Conservation (phyloP, 768 basidiomycete genomes). For the Hericium alpestre region DNA sequence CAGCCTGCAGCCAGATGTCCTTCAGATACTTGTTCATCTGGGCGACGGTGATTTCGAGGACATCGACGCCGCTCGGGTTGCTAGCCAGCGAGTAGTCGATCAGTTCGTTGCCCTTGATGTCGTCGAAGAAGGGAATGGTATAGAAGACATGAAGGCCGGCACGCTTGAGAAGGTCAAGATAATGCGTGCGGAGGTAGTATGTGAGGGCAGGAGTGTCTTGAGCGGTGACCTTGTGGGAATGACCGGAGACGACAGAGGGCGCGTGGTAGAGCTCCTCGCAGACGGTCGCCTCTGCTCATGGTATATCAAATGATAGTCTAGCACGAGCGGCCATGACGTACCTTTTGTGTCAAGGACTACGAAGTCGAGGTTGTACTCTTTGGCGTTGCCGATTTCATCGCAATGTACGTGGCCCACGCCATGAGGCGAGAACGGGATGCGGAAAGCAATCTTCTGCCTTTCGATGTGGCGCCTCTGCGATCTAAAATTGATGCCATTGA, state of each 20-base stretch:
- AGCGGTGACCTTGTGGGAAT: not conserved
- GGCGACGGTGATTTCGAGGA: not conserved
- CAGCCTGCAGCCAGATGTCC: not conserved
- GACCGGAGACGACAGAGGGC: not conserved
- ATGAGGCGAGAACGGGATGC: not conserved
- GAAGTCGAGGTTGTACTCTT: not conserved
- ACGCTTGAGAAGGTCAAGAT: slow-evolving; percentile 9
- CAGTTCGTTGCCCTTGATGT: slow-evolving; percentile 1
- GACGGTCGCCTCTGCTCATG: not conserved
- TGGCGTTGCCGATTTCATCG: not conserved
- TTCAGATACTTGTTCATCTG: not conserved
- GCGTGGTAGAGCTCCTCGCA: not conserved
- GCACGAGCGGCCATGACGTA: not conserved
- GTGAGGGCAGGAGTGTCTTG: slow-evolving; percentile 5
- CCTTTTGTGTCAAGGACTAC: not conserved
- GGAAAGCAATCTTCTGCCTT: not conserved
- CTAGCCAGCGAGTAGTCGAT: slow-evolving; percentile 12
- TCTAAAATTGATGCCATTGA: not conserved
- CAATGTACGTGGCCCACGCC: not conserved
- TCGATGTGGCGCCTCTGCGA: not conserved
- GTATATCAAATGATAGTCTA: not conserved
- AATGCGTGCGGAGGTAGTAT: slow-evolving; percentile 8
- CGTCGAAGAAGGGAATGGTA: slow-evolving; percentile 15
- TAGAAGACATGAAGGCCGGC: slow-evolving; percentile 12
- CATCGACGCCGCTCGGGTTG: not conserved